A percentile compares a stretch with the other conserved stretches of the same genome.
phyloP scores from a whole-genome alignment of 345 rosid species.

The Aurinia saxatilis region DNA sequence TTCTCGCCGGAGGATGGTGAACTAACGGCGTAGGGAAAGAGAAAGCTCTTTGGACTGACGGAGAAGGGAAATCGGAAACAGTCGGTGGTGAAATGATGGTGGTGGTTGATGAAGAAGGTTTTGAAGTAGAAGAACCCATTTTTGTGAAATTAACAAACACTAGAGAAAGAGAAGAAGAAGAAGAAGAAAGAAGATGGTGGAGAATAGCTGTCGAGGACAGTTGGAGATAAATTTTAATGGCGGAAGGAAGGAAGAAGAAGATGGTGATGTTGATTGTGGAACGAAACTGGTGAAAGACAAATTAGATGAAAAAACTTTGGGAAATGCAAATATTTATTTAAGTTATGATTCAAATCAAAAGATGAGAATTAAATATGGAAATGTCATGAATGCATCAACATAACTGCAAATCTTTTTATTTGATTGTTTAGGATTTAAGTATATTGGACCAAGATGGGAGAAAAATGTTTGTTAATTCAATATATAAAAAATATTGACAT shows the following conservation, averaged over 20 bases:
- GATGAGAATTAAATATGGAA: too few relatives aligned
- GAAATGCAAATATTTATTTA: too few relatives aligned
- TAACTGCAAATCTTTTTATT: conserved; percentile 6
- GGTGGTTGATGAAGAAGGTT: conserved; percentile 28
- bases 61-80: conserved; percentile 13
- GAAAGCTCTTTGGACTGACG: conserved; percentile 40
- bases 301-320: too few relatives aligned
- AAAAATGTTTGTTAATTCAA: too few relatives aligned
- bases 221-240: conserved; percentile 30
- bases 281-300: too few relatives aligned
- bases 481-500: too few relatives aligned
- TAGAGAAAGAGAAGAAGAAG: conserved; percentile 13
- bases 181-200: conserved; percentile 29
- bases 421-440: not conserved
- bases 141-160: conserved; percentile 10
- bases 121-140: conserved; percentile 83
- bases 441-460: too few relatives aligned
- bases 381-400: too few relatives aligned
- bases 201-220: conserved; percentile 51
- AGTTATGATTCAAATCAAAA: too few relatives aligned
- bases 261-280: conserved; percentile 11
- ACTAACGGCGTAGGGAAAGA: conserved; percentile 66
- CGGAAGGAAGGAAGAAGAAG: not conserved
- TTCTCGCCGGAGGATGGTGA: conserved; percentile 77
- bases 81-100: conserved; percentile 27